Percentiles rank a stretch among this genome's conserved stretches.
phyloP scores from a whole-genome alignment of 805 yeast genomes.

The Candida nonsorbophila region DNA sequence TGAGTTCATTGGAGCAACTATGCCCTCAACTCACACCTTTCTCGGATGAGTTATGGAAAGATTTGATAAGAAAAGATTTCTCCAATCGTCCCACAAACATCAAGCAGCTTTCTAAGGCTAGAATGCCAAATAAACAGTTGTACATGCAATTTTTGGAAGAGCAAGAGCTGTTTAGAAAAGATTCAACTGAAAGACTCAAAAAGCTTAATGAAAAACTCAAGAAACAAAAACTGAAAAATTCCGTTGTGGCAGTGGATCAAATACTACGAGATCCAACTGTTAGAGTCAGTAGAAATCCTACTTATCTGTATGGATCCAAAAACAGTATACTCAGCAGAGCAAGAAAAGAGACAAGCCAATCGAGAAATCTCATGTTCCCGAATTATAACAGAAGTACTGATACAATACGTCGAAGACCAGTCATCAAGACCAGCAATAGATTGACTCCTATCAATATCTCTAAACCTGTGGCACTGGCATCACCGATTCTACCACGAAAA shows the following conservation, averaged over 20 bases:
- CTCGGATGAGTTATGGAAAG: constrained; percentile 43
- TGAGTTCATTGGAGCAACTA: constrained; percentile 32
- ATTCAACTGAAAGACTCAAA: constrained; percentile 41
- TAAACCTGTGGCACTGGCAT: background rate
- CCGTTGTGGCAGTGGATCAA: constrained; percentile 27
- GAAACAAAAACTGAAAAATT: constrained; percentile 35
- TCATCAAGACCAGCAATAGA: background rate
- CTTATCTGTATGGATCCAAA: constrained; percentile 9
- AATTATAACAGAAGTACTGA: too few species aligned
- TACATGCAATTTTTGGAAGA: constrained; percentile 36
- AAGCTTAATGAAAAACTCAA: constrained; percentile 35
- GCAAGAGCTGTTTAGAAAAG: constrained; percentile 37
- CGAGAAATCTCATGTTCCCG: constrained; percentile 27
- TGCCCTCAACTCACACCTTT: constrained; percentile 39
- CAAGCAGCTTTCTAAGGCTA: background rate
- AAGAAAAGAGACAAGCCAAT: constrained; percentile 27
- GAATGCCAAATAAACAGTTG: constrained; percentile 30
- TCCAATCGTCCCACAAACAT: constrained; percentile 33
- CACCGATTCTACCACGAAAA: constrained; percentile 7
- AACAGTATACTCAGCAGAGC: constrained; percentile 28
- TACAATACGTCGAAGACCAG: too few species aligned
- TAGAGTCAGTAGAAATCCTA: constrained; percentile 4
- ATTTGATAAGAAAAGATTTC: constrained; percentile 43
- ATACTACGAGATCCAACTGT: constrained; percentile 26
- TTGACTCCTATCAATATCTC: background rate